Evolutionary conservation across 495 filamentous ascomycete species (phyloP), one percentile per base, ranked within the genome.

Genomic region (Tuber indicum): DNA sequence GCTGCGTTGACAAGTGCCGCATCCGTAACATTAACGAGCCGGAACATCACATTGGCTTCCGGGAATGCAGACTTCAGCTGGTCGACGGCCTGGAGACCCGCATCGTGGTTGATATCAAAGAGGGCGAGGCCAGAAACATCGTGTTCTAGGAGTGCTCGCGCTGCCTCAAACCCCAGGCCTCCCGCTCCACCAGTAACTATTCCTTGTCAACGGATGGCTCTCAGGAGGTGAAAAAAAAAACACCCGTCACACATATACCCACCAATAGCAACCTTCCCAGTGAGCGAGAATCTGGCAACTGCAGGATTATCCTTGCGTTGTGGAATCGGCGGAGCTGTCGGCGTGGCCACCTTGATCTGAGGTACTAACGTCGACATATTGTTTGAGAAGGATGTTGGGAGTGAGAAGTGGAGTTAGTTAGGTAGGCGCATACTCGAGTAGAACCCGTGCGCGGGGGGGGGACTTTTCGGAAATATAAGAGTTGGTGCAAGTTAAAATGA

Each of bases 141-240:
- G 78, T 93, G 91, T 81, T 94, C 91, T n/a, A 93, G 89, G 23
- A 94, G 87, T 8, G 91, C 91, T 7, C 87, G 86, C 4, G 87
- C 87, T 16, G 87, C 86, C 7, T 86, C 85, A 5, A 91, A 86
- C 6, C 88, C 92, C 12, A 94, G 86, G n/a, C 87, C 89, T 2
- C 92, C 91, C 45, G 90, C 87, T 71, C 92, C 91, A 32, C 92
- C 92, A 41, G 92, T 92, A 43, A 93, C 88, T 72, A 72, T n/a
- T 44, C 49, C 26, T 32, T 58, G 45, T 45, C 23, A 42, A 12
- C 46, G 39, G 41, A 45, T 47, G 62, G 32, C 36, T 39, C 5
- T 39, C 17, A 70, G 74, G 39, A 70, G 32, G 49, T 10, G 42
- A 39, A 45, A 36, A 45, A 21, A 44, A 70, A 45, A 39, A 9